Conservation (phyloP, 2,329 filamentous ascomycete genomes). For the Aspergillus pseudotamarii region DNA sequence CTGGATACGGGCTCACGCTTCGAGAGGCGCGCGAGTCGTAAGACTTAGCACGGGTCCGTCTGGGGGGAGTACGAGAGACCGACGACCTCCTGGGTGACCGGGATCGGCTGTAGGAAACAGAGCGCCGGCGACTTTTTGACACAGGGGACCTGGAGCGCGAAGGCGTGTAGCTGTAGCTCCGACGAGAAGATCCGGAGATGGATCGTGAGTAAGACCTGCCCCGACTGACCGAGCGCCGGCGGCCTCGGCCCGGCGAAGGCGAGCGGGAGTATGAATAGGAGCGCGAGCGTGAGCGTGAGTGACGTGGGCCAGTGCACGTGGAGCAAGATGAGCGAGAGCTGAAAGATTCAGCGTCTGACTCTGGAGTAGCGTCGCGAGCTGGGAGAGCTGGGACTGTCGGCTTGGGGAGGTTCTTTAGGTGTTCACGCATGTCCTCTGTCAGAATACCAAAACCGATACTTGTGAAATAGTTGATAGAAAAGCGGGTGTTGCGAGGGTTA, state of each 20-base stretch:
- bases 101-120: slow-evolving; percentile 39
- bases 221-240: slow-evolving; percentile 26
- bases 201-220: slow-evolving; percentile 37
- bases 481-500: slow-evolving; percentile 85
- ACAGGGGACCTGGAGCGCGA: slow-evolving; percentile 41
- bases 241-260: slow-evolving; percentile 34
- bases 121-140: slow-evolving; percentile 33
- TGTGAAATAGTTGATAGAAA: slow-evolving; percentile 99
- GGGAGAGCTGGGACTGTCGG: slow-evolving; percentile 72
- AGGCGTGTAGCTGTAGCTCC: slow-evolving; percentile 37
- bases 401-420: slow-evolving; percentile 86
- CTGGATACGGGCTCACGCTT: slow-evolving; percentile 24
- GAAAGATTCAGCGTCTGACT: slow-evolving; percentile 69
- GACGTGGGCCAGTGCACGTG: slow-evolving; percentile 26
- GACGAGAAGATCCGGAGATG: slow-evolving; percentile 34
- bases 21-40: slow-evolving; percentile 30
- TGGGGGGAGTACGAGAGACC: slow-evolving; percentile 34
- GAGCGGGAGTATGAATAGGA: slow-evolving; percentile 44
- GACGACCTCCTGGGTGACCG: slow-evolving; percentile 28
- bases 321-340: slow-evolving; percentile 44
- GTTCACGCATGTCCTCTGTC: slow-evolving; percentile 93
- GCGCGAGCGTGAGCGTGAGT: slow-evolving; percentile 49
- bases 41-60: slow-evolving; percentile 29
- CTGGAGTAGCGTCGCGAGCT: slow-evolving; percentile 58
- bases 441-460: slow-evolving; percentile 94